Percentiles rank a stretch among this genome's conserved stretches.
Conservation (phyloP, 345 rosid species). For the Anacardium occidentale region DNA sequence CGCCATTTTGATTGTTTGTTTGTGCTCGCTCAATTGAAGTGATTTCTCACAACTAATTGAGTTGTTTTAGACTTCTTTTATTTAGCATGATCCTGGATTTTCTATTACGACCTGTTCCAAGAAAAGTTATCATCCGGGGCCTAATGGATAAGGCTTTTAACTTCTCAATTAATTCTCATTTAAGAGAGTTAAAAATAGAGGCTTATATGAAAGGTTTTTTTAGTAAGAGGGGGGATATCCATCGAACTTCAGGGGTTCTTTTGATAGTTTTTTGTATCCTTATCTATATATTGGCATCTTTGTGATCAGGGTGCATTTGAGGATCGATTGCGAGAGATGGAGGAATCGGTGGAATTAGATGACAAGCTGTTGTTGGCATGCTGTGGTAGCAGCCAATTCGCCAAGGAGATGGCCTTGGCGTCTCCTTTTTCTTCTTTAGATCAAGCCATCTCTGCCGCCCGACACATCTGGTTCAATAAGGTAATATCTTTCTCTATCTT, state of each 20-base stretch:
- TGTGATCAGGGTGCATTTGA: not conserved
- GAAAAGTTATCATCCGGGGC: not conserved
- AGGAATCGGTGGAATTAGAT: constrained; percentile 33
- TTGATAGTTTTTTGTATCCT: too few relatives aligned
- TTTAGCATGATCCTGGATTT: too few relatives aligned
- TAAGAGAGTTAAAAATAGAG: too few relatives aligned
- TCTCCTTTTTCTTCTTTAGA: constrained; percentile 59
- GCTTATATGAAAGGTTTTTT: too few relatives aligned
- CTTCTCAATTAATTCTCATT: too few relatives aligned
- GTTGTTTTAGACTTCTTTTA: too few relatives aligned
- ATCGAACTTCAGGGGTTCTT: too few relatives aligned
- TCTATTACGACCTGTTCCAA: too few relatives aligned
- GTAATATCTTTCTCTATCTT: constrained; percentile 23
- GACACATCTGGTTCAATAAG: constrained; percentile 77
- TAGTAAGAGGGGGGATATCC: too few relatives aligned
- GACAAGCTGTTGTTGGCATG: constrained; percentile 69
- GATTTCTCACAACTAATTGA: too few relatives aligned
- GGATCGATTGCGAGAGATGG: not conserved
- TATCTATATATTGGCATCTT: not conserved
- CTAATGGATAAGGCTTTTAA: too few relatives aligned
- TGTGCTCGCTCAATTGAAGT: not conserved
- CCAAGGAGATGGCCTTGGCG: constrained; percentile 52
- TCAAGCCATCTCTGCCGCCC: constrained; percentile 52
- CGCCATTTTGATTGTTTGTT: not conserved
- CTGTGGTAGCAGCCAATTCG: constrained; percentile 79